Evolutionary conservation across 2,329 filamentous ascomycete species (phyloP).

Genomic region (Myriosclerotinia duriaeana): DNA sequence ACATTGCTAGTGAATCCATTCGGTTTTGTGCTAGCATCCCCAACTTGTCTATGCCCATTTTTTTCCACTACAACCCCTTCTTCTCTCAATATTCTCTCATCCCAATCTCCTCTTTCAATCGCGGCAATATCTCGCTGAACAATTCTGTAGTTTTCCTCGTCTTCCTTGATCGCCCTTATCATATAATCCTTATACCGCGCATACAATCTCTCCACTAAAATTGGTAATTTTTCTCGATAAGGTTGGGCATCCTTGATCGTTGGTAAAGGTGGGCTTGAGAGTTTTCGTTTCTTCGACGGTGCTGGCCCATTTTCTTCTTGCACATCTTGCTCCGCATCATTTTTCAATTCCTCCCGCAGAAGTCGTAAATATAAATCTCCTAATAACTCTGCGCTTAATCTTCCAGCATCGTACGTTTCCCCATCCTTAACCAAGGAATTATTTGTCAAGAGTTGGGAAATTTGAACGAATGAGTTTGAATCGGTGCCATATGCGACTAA

Average conservation of each 20-base stretch:
- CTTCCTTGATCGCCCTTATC: constrained; percentile 68
- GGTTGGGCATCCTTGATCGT: constrained; percentile 65
- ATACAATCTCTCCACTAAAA: constrained; percentile 72
- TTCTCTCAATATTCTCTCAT: constrained; percentile 43
- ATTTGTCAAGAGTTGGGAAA: constrained; percentile 71
- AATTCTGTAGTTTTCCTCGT: constrained; percentile 66
- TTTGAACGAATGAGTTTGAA: constrained; percentile 62
- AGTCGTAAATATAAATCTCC: constrained; percentile 75
- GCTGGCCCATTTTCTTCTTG: constrained; percentile 49
- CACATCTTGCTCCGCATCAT: constrained; percentile 45
- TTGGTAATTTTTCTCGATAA: constrained; percentile 65
- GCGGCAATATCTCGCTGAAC: constrained; percentile 67
- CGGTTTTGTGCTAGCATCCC: not conserved
- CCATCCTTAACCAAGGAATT: constrained; percentile 72
- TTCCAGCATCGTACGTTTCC: constrained; percentile 67
- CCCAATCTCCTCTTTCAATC: constrained; percentile 61
- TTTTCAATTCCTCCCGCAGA: constrained; percentile 68
- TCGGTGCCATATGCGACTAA: constrained; percentile 67
- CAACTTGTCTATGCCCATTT: constrained; percentile 10
- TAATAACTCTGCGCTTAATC: constrained; percentile 75
- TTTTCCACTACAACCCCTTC: constrained; percentile 3
- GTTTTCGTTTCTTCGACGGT: constrained; percentile 72
- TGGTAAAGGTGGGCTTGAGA: constrained; percentile 61
- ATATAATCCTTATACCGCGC: constrained; percentile 68
- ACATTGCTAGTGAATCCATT: constrained; percentile 14